Percentiles rank a stretch among this genome's conserved stretches.
Evolutionary conservation across 345 rosid species (phyloP).

Genomic region (Gossypioides kirkii): DNA sequence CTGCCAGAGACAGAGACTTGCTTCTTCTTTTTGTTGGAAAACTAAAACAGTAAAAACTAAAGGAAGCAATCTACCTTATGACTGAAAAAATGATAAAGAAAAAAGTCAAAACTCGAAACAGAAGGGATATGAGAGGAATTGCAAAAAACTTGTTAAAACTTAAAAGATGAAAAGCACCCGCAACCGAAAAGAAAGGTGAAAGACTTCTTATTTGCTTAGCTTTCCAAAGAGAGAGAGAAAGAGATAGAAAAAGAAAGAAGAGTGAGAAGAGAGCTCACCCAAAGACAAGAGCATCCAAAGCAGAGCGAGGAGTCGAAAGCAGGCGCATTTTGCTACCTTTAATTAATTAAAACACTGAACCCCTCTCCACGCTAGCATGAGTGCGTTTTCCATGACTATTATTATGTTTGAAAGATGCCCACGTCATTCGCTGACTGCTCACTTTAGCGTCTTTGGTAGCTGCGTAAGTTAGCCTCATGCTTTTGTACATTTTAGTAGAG

Average conservation of each 20-base stretch:
- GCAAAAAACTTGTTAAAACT: neutral
- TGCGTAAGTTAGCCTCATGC: neutral
- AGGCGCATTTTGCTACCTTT: constrained; percentile 1
- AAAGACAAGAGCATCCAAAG: constrained; percentile 26
- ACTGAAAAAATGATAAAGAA: constrained; percentile 5
- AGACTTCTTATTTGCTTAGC: constrained; percentile 10
- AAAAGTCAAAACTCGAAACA: neutral
- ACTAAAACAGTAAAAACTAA: neutral
- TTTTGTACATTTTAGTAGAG: neutral
- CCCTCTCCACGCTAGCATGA: constrained; percentile 3
- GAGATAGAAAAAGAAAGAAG: neutral
- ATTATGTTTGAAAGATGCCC: neutral
- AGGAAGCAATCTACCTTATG: constrained; percentile 3
- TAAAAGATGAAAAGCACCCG: neutral
- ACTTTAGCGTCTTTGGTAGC: neutral
- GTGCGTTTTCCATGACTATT: neutral
- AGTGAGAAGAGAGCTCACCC: constrained; percentile 11
- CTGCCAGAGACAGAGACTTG: constrained; percentile 8
- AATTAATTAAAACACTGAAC: neutral
- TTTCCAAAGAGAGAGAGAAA: neutral
- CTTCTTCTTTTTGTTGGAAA: neutral
- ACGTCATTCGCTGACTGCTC: neutral
- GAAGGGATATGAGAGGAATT: neutral
- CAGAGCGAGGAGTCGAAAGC: neutral
- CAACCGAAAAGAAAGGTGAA: neutral